Conservation (phyloP, 106 monocot species). For the Allium cepa region DNA sequence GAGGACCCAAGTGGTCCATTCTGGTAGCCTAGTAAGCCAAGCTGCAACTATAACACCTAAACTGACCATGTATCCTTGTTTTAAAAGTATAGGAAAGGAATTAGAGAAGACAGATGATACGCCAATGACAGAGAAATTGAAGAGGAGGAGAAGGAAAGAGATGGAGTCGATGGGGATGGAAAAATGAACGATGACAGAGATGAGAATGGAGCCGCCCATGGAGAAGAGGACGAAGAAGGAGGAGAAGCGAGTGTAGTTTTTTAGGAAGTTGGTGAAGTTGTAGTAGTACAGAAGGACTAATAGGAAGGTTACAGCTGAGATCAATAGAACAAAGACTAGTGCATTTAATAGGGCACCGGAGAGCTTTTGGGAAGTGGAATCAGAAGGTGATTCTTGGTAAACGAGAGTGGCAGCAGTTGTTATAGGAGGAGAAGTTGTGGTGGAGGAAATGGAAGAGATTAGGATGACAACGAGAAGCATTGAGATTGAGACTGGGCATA, state of each 20-base stretch:
- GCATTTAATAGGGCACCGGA: constrained; percentile 60
- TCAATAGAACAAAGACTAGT: constrained; percentile 40
- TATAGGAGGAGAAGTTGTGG: constrained; percentile 8
- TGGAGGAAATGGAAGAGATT: constrained; percentile 24
- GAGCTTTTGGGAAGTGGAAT: constrained; percentile 42
- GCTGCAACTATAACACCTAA: constrained; percentile 79
- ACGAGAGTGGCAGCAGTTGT: constrained; percentile 64
- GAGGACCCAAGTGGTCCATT: constrained; percentile 91
- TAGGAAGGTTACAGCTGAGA: constrained; percentile 37
- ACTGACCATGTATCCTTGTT: constrained; percentile 72
- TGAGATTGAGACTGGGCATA: constrained; percentile 60
- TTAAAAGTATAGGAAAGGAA: constrained; percentile 52
- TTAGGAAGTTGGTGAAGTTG: constrained; percentile 67
- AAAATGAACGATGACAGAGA: constrained; percentile 34
- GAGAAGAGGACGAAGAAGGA: constrained; percentile 85
- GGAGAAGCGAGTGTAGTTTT: constrained; percentile 86
- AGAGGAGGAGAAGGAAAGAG: constrained; percentile 38
- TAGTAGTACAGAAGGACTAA: constrained; percentile 90
- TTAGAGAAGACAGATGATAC: constrained; percentile 41
- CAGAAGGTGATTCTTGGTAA: constrained; percentile 51
- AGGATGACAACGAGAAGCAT: constrained; percentile 63
- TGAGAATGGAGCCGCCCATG: constrained; percentile 69
- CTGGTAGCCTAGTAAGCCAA: constrained; percentile 80
- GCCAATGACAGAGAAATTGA: constrained; percentile 72
- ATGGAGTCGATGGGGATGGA: constrained; percentile 47